Percentiles rank a stretch among this genome's conserved stretches.
Evolutionary conservation across 805 yeast genomes (phyloP).

Genomic region (Schwanniomyces pseudopolymorphus): DNA sequence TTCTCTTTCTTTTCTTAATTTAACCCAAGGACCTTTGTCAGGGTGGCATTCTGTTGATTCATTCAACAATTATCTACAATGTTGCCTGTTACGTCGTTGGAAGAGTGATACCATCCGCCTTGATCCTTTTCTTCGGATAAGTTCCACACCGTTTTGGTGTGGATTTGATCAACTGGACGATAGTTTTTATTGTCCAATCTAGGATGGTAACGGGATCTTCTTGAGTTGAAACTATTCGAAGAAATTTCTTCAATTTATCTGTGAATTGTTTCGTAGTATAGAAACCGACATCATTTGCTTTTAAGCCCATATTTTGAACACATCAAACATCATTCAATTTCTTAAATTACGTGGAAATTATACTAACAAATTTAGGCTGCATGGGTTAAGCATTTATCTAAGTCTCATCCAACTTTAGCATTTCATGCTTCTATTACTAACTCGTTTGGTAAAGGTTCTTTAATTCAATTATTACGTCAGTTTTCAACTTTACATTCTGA

Average conservation of each 20-base stretch:
- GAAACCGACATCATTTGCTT: conserved; percentile 63
- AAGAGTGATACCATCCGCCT: conserved; percentile 68
- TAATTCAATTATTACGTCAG: conserved; percentile 90
- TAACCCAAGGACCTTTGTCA: conserved; percentile 85
- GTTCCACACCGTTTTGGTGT: conserved; percentile 37
- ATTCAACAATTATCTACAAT: conserved; percentile 30
- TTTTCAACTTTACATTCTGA: conserved; percentile 88
- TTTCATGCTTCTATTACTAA: conserved; percentile 97
- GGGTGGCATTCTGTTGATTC: conserved; percentile 50
- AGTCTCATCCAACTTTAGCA: conserved; percentile 90
- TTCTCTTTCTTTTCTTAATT: conserved; percentile 2
- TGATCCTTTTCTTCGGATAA: conserved; percentile 52
- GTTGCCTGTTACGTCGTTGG: conserved; percentile 98
- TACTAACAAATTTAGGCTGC: conserved; percentile 69
- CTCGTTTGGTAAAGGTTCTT: conserved; percentile 96
- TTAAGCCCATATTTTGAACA: conserved; percentile 2
- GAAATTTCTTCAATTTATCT: conserved; percentile 17
- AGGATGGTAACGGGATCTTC: conserved; percentile 59
- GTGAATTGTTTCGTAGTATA: conserved; percentile 77
- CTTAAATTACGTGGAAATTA: not conserved
- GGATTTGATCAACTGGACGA: conserved; percentile 30
- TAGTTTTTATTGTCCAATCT: conserved; percentile 42
- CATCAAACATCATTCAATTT: conserved; percentile 1
- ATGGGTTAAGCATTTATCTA: conserved; percentile 95
- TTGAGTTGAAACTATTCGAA: conserved; percentile 73